Conservation (phyloP, 129 eudicot species). For the Scalesia atractyloides region DNA sequence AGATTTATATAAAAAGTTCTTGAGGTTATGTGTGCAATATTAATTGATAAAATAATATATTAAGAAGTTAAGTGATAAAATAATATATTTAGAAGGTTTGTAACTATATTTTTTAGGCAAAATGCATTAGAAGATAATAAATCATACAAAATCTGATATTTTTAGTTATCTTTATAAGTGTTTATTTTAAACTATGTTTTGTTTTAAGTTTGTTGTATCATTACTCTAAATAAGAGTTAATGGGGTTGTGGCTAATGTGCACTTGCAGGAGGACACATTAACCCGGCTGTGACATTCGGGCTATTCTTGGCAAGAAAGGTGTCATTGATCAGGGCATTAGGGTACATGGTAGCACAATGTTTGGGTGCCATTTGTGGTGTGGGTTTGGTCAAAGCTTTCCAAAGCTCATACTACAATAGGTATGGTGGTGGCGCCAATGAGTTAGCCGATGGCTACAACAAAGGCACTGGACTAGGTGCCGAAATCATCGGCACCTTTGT, state of each 20-base stretch:
- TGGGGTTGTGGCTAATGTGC: constrained; percentile 14
- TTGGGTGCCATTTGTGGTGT: constrained; percentile 90
- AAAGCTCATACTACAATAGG: constrained; percentile 58
- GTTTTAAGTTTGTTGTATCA: too few relatives aligned
- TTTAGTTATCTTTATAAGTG: too few relatives aligned
- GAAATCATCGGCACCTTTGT: constrained; percentile 94
- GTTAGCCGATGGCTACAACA: constrained; percentile 69
- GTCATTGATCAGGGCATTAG: constrained; percentile 68
- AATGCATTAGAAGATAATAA: too few relatives aligned
- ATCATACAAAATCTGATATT: too few relatives aligned
- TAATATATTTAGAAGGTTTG: too few relatives aligned
- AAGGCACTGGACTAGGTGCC: constrained; percentile 76
- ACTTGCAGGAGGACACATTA: constrained; percentile 81
- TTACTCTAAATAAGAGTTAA: not conserved
- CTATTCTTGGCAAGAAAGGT: constrained; percentile 82
- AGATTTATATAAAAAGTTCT: too few relatives aligned
- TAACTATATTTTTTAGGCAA: too few relatives aligned
- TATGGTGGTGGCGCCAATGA: constrained; percentile 88
- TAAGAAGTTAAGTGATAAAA: too few relatives aligned
- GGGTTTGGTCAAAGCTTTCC: constrained; percentile 87
- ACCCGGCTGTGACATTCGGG: constrained; percentile 94
- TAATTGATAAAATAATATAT: too few relatives aligned
- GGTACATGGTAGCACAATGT: constrained; percentile 87
- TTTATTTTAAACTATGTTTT: too few relatives aligned
- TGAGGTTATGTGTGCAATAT: too few relatives aligned